These are phyloP conservation scores for Aspergillus egyptiacus DNA, from an alignment of 495 filamentous ascomycete species.

Conservation along the genomic window DNA sequence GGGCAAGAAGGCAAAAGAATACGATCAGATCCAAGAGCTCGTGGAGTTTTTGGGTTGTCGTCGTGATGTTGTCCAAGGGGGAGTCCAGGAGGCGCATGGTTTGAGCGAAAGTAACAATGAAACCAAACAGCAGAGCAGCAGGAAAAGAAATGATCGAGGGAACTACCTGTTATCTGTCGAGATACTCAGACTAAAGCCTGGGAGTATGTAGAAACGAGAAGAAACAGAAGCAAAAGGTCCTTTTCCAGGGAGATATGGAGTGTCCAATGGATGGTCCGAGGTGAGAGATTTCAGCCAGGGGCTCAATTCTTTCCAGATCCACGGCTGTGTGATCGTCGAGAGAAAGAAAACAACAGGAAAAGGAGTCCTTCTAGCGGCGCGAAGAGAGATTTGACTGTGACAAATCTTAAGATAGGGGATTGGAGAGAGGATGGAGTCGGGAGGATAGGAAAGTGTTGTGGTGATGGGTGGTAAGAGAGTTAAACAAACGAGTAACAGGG, in stretches of 20 bases:
- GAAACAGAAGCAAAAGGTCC: conserved; percentile 32
- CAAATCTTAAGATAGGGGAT: conserved; percentile 15
- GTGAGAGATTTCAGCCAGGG: conserved; percentile 14
- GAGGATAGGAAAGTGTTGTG: conserved; percentile 1
- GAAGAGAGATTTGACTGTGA: conserved; percentile 22
- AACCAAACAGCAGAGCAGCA: conserved; percentile 15
- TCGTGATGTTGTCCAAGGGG: conserved; percentile 15
- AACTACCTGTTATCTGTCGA: conserved; percentile 43
- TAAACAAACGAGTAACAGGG: no score
- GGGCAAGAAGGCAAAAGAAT: conserved; percentile 10
- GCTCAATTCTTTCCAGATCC: conserved; percentile 17
- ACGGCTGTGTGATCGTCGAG: conserved; percentile 17
- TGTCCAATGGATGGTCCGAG: conserved; percentile 29
- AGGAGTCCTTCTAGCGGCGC: conserved; percentile 4
- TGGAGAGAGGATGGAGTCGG: background rate
- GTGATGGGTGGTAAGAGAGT: no score
- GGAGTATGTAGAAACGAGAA: conserved; percentile 22
- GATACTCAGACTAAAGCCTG: conserved; percentile 31
- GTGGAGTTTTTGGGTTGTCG: background rate
- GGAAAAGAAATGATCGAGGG: conserved; percentile 33
- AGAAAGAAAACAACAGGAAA: conserved; percentile 20
- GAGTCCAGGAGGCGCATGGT: conserved; percentile 19
- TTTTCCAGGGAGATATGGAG: conserved; percentile 33
- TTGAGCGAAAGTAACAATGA: conserved; percentile 12
- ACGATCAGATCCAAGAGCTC: conserved; percentile 12